A percentile compares a stretch with the other conserved stretches of the same genome.
Evolutionary conservation across 352 stramenopile genomes (phyloP).

Genomic region (Pythium periplocum): DNA sequence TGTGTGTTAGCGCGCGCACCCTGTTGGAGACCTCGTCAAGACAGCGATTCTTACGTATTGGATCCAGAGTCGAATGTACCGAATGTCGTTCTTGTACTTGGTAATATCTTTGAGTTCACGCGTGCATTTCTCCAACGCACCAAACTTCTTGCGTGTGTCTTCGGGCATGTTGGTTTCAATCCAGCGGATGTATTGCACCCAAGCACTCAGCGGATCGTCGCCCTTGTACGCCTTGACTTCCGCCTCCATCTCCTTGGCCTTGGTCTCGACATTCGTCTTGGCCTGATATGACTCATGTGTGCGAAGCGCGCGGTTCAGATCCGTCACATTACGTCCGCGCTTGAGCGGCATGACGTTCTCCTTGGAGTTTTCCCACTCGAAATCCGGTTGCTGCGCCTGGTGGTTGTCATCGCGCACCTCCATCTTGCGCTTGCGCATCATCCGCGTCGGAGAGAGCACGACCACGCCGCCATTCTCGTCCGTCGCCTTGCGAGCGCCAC

Average conservation of each 20-base stretch:
- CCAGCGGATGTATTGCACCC: constrained; percentile 76
- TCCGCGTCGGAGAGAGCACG: constrained; percentile 2
- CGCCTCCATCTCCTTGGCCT: constrained; percentile 46
- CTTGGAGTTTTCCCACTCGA: constrained; percentile 83
- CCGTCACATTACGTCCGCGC: constrained; percentile 64
- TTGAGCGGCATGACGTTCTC: constrained; percentile 87
- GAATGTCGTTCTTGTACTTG: constrained; percentile 71
- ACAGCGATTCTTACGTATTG: constrained; percentile 66
- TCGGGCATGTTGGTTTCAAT: constrained; percentile 78
- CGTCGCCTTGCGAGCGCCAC: background rate
- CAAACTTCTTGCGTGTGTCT: constrained; percentile 78
- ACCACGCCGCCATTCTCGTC: constrained; percentile 19
- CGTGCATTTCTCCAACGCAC: constrained; percentile 68
- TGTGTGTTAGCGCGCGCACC: background rate
- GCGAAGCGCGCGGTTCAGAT: constrained; percentile 71
- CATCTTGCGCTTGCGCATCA: constrained; percentile 32
- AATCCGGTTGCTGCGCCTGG: constrained; percentile 22
- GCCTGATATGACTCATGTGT: constrained; percentile 61
- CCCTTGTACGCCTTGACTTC: constrained; percentile 42
- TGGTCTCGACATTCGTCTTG: constrained; percentile 45
- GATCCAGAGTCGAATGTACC: constrained; percentile 83
- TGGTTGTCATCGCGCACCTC: constrained; percentile 13
- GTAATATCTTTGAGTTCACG: constrained; percentile 53
- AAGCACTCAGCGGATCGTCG: constrained; percentile 60
- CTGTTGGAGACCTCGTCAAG: background rate